Evolutionary conservation across 2,329 filamentous ascomycete species (phyloP), one percentile per base, ranked within the genome.

Genomic region (Epichloe gansuensis): DNA sequence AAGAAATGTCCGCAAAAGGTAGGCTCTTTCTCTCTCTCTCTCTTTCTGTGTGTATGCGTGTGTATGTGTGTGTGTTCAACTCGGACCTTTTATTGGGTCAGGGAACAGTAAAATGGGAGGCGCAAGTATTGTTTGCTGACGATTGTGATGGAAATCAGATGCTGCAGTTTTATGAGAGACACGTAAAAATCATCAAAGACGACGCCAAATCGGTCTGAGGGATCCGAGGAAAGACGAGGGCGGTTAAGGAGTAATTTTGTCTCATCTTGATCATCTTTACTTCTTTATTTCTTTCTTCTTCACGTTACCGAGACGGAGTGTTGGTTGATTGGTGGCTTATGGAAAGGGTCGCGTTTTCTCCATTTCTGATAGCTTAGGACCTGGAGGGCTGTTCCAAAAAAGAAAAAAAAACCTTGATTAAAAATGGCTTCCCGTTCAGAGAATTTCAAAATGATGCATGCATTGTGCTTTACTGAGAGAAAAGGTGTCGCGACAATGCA

Each of bases 1-100:
- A 77, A 82, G 61, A 83, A 88, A 59, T 90, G 86, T 59, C 88
- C 88, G 0, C 87, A 91, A 63, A 87, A 84, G 76, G 85, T 85
- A 65, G 52, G 70, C 52, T 6, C n/a, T 28, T 7, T 38, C n/a
- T 25, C 5, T 15, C 4, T 37, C 11, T 25, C 5, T 15, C 2
- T 9, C 3, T 38, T 5, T 13, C 4, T n/a, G 5, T n/a, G n/a
- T n/a, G n/a, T n/a, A n/a, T n/a, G n/a, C n/a, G n/a, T n/a, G n/a
- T n/a, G n/a, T n/a, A n/a, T n/a, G n/a, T n/a, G n/a, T n/a, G n/a
- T n/a, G n/a, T 31, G 11, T 34, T 35, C 34, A 7, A 7, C 2
- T 35, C 37, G 0, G 12, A 5, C 13, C 37, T 39, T n/a, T 39
- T 4, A 13, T n/a, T n/a, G 37, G 13, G 28, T 31, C 28, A 4